phyloP scores from a whole-genome alignment of 495 filamentous ascomycete genomes.

The Penicillium salamii region DNA sequence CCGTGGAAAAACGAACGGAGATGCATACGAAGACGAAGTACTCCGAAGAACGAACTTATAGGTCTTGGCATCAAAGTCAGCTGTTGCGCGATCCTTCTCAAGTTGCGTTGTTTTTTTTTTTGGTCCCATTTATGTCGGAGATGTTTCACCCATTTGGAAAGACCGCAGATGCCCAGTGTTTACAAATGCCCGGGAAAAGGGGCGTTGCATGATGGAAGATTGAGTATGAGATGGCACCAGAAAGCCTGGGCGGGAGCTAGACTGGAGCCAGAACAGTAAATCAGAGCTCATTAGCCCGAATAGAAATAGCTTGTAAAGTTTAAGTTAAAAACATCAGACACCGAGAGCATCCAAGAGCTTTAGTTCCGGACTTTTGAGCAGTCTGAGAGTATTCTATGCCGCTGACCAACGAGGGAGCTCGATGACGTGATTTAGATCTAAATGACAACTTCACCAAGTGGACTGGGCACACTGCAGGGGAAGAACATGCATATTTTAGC shows the following conservation, averaged over 20 bases:
- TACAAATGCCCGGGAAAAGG: too few relatives aligned
- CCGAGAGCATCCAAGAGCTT: not conserved
- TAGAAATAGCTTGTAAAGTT: not conserved
- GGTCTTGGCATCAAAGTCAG: too few relatives aligned
- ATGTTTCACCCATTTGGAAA: too few relatives aligned
- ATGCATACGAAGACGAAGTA: too few relatives aligned
- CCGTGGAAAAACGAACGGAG: not conserved
- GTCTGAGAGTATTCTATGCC: not conserved
- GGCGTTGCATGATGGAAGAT: too few relatives aligned
- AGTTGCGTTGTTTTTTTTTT: too few relatives aligned
- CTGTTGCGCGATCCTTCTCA: too few relatives aligned
- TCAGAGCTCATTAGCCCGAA: not conserved
- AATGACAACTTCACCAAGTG: constrained; percentile 28
- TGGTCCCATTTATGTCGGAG: too few relatives aligned
- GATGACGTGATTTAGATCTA: constrained; percentile 38
- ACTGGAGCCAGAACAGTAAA: not conserved
- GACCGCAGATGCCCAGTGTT: too few relatives aligned
- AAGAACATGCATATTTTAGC: constrained; percentile 1
- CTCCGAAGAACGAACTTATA: too few relatives aligned
- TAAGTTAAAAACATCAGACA: not conserved
- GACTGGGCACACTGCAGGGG: not conserved
- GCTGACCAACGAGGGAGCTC: not conserved
- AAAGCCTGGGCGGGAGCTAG: too few relatives aligned
- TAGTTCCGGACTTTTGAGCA: not conserved
- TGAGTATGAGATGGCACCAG: not conserved